Conservation (phyloP, 192 early-diverging fungal species). For the Gigaspora rosea region DNA sequence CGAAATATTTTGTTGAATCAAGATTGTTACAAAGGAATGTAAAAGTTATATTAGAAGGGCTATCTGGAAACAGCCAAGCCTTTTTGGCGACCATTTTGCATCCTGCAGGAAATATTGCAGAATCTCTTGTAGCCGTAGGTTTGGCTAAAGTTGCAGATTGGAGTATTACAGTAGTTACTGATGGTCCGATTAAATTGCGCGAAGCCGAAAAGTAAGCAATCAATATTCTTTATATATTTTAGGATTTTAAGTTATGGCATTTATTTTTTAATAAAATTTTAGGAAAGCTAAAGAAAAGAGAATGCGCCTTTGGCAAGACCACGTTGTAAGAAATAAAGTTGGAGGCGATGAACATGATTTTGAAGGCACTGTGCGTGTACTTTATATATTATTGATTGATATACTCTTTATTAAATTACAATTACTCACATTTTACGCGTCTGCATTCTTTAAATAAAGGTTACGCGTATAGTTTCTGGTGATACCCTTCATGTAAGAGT, state of each 20-base stretch:
- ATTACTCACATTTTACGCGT: too few species aligned
- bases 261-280: neutral
- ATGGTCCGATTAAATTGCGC: conserved; percentile 67
- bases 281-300: conserved; percentile 74
- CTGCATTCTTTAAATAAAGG: conserved; percentile 13
- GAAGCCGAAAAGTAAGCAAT: conserved; percentile 71
- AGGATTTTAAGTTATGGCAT: neutral
- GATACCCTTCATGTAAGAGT: conserved; percentile 52
- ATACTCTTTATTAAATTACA: too few species aligned
- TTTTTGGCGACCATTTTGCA: conserved; percentile 81
- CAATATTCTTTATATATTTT: neutral
- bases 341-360: conserved; percentile 54
- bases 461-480: conserved; percentile 55
- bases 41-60: conserved; percentile 78
- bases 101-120: conserved; percentile 91
- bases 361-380: conserved; percentile 44
- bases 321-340: conserved; percentile 56
- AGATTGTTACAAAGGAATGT: conserved; percentile 92
- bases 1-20: conserved; percentile 88
- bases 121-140: conserved; percentile 77
- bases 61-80: conserved; percentile 61
- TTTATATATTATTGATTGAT: neutral
- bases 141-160: conserved; percentile 88
- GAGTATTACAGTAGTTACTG: conserved; percentile 77
- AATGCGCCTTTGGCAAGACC: conserved; percentile 84